phyloP scores from a whole-genome alignment of 441 rosid genomes.

The Erodium trifolium region DNA sequence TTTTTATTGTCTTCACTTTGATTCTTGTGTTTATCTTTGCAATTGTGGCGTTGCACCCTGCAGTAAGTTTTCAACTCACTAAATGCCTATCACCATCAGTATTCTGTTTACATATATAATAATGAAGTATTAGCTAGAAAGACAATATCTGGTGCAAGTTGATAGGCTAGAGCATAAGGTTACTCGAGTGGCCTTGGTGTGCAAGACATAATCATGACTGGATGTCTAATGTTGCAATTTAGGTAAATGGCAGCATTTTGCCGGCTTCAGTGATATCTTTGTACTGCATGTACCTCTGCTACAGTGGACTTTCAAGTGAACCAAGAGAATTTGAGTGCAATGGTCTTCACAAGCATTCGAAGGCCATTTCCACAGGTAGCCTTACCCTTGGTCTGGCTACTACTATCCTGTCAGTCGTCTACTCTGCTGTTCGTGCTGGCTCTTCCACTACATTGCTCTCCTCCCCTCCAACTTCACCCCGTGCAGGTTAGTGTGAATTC shows the following conservation, averaged over 20 bases:
- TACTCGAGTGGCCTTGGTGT: neutral
- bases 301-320: conserved; percentile 92
- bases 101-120: neutral
- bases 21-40: conserved; percentile 67
- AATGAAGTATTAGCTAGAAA: neutral
- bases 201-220: neutral
- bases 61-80: conserved; percentile 33
- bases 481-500: conserved; percentile 36
- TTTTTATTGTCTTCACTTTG: conserved; percentile 88
- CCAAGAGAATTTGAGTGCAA: conserved; percentile 83
- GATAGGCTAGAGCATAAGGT: too few relatives aligned
- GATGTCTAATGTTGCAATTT: conserved; percentile 17
- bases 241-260: conserved; percentile 96
- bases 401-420: conserved; percentile 77
- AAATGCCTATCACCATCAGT: neutral
- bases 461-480: conserved; percentile 81
- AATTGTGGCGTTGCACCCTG: conserved; percentile 71
- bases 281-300: conserved; percentile 93
- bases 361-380: conserved; percentile 67
- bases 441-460: conserved; percentile 80
- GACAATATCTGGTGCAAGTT: neutral
- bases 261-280: conserved; percentile 93
- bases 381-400: conserved; percentile 90
- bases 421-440: conserved; percentile 93
- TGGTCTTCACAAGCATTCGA: conserved; percentile 65